These are phyloP conservation scores for Pharus latifolius DNA, from an alignment of 176 grass and related monocot species.

Conservation along the genomic window DNA sequence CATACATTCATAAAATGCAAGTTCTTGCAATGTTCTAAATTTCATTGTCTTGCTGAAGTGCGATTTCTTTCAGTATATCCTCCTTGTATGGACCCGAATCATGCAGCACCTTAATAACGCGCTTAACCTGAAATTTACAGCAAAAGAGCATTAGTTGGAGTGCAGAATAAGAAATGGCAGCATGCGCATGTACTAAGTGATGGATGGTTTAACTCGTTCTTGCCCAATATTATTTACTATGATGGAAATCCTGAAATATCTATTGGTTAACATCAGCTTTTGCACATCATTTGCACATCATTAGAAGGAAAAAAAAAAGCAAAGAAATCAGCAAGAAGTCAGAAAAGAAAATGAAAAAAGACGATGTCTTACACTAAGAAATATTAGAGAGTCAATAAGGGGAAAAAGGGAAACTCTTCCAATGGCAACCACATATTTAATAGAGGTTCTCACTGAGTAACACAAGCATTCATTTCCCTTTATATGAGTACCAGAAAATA, in stretches of 20 bases:
- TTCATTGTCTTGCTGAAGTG: not conserved
- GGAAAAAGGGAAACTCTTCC: not conserved
- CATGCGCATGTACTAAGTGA: not conserved
- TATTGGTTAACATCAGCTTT: not conserved
- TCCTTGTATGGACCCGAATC: slow-evolving; percentile 95
- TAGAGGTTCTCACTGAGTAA: not conserved
- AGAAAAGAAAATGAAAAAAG: not conserved
- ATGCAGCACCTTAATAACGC: slow-evolving; percentile 47
- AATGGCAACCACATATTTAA: not conserved
- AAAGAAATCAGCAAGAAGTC: not conserved
- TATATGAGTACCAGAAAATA: not conserved
- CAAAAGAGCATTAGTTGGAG: slow-evolving; percentile 1
- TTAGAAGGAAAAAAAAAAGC: not conserved
- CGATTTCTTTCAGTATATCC: slow-evolving; percentile 52
- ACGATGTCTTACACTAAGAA: not conserved
- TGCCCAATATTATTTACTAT: not conserved
- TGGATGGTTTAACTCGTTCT: not conserved
- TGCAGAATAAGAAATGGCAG: not conserved
- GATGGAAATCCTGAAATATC: not conserved
- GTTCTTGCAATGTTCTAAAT: not conserved
- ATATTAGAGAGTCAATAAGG: not conserved
- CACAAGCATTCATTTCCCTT: not conserved
- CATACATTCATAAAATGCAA: not conserved
- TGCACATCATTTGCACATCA: too few species aligned
- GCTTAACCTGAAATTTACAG: slow-evolving; percentile 56